Percentiles rank a stretch among this genome's conserved stretches.
Evolutionary conservation across 169 alveolate genomes (phyloP).

Genomic region (Theileria luwenshuni): DNA sequence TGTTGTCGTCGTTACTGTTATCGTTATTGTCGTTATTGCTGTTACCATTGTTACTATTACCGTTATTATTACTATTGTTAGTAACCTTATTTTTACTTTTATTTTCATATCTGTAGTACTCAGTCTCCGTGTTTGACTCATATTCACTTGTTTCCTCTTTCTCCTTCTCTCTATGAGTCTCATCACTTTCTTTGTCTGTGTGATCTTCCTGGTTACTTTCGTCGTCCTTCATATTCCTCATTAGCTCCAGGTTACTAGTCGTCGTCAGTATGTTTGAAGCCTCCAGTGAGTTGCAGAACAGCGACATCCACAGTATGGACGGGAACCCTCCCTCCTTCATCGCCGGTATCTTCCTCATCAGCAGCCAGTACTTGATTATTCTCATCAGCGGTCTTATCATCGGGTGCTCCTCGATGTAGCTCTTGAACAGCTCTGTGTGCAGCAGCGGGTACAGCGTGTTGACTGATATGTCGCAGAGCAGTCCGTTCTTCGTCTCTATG

Average conservation of each 20-base stretch:
- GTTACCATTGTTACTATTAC: background rate
- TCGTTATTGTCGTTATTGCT: background rate
- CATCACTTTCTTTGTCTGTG: background rate
- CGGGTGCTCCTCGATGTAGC: slow-evolving; percentile 77
- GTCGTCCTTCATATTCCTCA: background rate
- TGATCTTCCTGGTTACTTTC: background rate
- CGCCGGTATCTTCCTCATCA: slow-evolving; percentile 82
- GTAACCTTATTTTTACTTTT: background rate
- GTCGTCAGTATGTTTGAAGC: background rate
- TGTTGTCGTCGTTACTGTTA: background rate
- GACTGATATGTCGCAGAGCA: slow-evolving; percentile 86
- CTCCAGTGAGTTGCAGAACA: slow-evolving; percentile 67
- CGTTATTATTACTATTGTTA: background rate
- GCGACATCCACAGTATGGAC: slow-evolving; percentile 86
- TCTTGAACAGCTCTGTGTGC: slow-evolving; percentile 83
- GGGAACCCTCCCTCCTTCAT: slow-evolving; percentile 91
- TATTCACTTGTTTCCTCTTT: background rate
- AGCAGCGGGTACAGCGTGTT: slow-evolving; percentile 83
- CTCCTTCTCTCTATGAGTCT: background rate
- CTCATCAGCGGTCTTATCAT: slow-evolving; percentile 84
- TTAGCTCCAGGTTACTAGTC: background rate
- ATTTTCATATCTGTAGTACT: background rate
- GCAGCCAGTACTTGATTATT: slow-evolving; percentile 82
- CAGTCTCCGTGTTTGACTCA: background rate
- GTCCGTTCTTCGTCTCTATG: slow-evolving; percentile 73